Evolutionary conservation across 768 basidiomycete genomes (phyloP), one percentile per base, ranked within the genome.

Genomic region (Collybiopsis confluens): DNA sequence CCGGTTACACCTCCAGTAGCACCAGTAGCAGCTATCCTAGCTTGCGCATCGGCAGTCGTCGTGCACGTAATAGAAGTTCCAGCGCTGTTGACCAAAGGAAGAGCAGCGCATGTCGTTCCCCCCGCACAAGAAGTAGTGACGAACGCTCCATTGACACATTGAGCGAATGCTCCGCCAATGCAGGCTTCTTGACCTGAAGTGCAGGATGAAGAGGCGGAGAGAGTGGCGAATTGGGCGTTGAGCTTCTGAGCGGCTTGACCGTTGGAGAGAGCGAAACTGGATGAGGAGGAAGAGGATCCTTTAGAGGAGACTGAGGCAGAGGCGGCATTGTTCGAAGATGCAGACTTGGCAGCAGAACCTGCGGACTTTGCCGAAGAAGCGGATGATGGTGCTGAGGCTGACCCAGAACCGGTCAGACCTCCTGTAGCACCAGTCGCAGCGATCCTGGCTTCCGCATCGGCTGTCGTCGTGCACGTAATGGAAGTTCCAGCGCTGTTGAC

Each of bases 71-170:
- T 65, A 5, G 68, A 69, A 6, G 76, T 76, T n/a, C 76, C 76
- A 0, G 70, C 48, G 18, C 55, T 62, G 58, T 75, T 76, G 45
- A 77, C 73, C 23, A 77, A 63, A 13, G 76, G 76, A 40, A 77
- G 65, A 15, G 73, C 73, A n/a, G 66, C 65, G 52, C 75, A 77
- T 24, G 61, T 64, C n/a, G 66, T 56, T 6, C 63, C 59, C 2
- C 49, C 59, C 1, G 59, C 64, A 52, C 73, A 74, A 15, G 61
- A 45, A 4, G 64, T 67, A 23, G 60, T 55, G 21, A 61, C 64
- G 56, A 71, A 74, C 42, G 62, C 60, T 36, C 78, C 79, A 28
- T 60, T 63, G 20, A 74, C 77, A 57, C 82, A 83, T 56, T 77
- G 77, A 3, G 80, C 79, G 37, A 83, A 76, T 7, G 65, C 54